Conservation (phyloP, 176 grass and related monocot genomes). For the Typha latifolia region DNA sequence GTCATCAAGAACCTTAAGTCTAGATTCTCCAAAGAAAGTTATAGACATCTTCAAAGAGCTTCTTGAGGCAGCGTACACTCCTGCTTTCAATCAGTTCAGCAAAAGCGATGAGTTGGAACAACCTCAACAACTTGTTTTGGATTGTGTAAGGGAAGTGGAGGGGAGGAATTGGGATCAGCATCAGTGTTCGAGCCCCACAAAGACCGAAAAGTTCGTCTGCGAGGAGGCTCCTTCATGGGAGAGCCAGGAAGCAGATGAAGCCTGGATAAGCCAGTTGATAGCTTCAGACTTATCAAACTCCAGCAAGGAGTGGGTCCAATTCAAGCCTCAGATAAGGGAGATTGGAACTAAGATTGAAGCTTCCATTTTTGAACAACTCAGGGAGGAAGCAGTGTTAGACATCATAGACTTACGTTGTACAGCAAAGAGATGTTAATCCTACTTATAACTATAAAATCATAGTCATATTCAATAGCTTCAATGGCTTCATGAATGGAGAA, state of each 20-base stretch:
- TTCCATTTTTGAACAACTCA: conserved; percentile 19
- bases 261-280: background rate
- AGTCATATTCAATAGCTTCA: background rate
- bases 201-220: background rate
- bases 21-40: conserved; percentile 27
- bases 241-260: background rate
- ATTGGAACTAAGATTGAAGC: conserved; percentile 6
- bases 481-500: background rate
- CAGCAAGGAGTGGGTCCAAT: conserved; percentile 5
- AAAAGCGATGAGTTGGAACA: conserved; percentile 21
- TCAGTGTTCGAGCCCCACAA: background rate
- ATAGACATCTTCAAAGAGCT: conserved; percentile 50
- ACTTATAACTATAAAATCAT: background rate
- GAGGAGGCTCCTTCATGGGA: conserved; percentile 1
- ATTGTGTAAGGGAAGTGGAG: background rate
- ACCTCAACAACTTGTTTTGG: background rate
- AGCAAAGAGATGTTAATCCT: background rate
- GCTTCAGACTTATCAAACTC: conserved; percentile 5
- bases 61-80: conserved; percentile 46
- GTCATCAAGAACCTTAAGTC: background rate
- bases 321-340: conserved; percentile 9
- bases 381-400: conserved; percentile 9
- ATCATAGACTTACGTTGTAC: background rate
- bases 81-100: conserved; percentile 29
- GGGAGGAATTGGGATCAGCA: background rate